Base-by-base conservation (phyloP, 306 rosid genomes). In the Rosa persica region DNA sequence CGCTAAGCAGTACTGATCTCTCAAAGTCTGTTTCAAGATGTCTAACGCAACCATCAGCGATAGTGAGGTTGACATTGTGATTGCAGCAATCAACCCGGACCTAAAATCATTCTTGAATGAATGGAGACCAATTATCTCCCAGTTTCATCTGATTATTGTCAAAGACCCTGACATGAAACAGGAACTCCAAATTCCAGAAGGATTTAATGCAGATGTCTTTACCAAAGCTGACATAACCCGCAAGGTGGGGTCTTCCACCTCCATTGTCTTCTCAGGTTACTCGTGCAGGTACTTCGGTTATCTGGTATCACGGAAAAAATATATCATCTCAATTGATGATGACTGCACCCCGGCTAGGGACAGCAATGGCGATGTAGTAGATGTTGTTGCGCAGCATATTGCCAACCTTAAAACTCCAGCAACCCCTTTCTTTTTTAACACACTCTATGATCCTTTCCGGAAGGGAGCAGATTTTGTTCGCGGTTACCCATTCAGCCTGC, bases 371-470 rank as follows among this genome's bases (percentile, higher is more conserved):
- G 51, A 67, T 76, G 34, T 88, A 58, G 86, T 90, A 67, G 97
- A 96, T 84, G 78, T 80, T 25, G 94, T 91, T 67, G 89, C 89
- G 44, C 97, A 93, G 89, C 99, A 95, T 80, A 62, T 90, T 15
- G 57, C 83, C 54, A 96, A 96, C 89, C 96, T 96, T 67, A 77
- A 79, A 82, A 90, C 94, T 68, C 99, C 99, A 25, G 99, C 99
- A 12, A 96, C 99, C 20, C 99, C 99, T n/a, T 96, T 96, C 90
- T 96, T 96, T 84, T 96, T 96, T 73, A 96, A 93, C 83, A 96
- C 99, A 7, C 93, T 96, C 1, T 96, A 96, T 78, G 99, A 96
- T 87, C 99, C 99, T 38, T 96, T 75, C 74, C 81, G 93, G 49
- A 84, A 93, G 81, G 99, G 99, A 74, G 97, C 96, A 0, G 99